A percentile compares a stretch with the other conserved stretches of the same genome.
These are phyloP conservation scores for Bretschneidera sinensis DNA, from an alignment of 345 rosid genomes.

Conservation along the genomic window DNA sequence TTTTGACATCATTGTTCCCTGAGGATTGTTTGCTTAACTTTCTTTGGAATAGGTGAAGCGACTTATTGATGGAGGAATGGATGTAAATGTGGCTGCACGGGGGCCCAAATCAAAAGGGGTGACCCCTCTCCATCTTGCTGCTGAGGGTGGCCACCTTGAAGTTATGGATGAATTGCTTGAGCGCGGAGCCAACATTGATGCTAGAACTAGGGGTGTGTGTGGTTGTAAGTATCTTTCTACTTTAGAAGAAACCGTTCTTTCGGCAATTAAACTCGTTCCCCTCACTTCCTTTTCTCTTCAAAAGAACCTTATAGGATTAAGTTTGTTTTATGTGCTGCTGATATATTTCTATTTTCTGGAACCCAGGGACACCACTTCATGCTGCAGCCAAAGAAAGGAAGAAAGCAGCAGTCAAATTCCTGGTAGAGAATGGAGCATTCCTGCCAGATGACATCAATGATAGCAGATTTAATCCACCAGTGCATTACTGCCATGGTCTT, in stretches of 20 bases:
- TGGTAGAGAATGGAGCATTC: constrained; percentile 87
- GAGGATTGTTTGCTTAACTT: no score
- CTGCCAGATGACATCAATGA: constrained; percentile 82
- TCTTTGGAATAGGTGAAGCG: constrained; percentile 45
- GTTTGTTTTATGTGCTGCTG: neutral
- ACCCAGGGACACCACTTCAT: constrained; percentile 91
- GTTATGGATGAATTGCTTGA: constrained; percentile 92
- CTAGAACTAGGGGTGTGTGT: constrained; percentile 90
- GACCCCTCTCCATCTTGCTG: constrained; percentile 95
- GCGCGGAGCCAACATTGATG: constrained; percentile 92
- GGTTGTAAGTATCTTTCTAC: constrained; percentile 48
- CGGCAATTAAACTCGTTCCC: no score
- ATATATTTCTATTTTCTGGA: constrained; percentile 1
- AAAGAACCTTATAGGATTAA: no score
- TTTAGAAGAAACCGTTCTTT: neutral
- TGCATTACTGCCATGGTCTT: constrained; percentile 91
- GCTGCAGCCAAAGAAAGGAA: constrained; percentile 83
- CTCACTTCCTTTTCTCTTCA: neutral
- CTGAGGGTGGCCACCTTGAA: constrained; percentile 88
- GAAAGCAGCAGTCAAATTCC: constrained; percentile 78
- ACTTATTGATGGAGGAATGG: constrained; percentile 75
- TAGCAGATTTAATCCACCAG: constrained; percentile 85
- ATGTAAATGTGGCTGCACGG: constrained; percentile 78
- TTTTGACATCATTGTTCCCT: neutral
- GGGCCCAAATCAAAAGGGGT: constrained; percentile 90